A percentile compares a stretch with the other conserved stretches of the same genome.
Conservation (phyloP, 352 stramenopile species). For the Blastocystis sp. region DNA sequence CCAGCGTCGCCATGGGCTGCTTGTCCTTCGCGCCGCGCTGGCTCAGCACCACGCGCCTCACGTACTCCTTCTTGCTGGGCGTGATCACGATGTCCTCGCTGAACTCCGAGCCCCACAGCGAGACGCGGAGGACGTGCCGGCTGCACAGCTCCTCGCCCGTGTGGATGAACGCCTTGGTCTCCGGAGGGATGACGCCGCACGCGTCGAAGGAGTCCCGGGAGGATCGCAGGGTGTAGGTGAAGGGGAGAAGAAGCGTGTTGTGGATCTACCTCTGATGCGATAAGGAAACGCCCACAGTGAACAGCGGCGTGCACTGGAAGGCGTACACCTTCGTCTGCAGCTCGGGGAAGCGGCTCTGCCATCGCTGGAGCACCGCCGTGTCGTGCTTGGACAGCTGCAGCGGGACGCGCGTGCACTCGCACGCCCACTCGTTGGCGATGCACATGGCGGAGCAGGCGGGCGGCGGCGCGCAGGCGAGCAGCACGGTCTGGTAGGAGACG, state of each 20-base stretch:
- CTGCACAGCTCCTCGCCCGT: not conserved
- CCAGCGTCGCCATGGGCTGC: not conserved
- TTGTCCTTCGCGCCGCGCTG: not conserved
- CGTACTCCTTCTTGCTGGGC: not conserved
- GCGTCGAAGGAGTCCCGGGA: not conserved
- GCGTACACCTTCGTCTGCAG: not conserved
- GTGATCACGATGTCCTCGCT: constrained; percentile 6
- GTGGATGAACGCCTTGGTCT: not conserved
- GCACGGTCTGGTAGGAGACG: not conserved
- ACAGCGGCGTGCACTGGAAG: not conserved
- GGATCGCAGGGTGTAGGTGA: constrained; percentile 28
- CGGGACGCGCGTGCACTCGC: not conserved
- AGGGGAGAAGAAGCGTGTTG: not conserved
- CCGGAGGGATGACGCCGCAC: constrained; percentile 25
- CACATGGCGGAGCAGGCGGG: not conserved
- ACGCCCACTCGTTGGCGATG: not conserved
- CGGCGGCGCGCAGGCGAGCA: not conserved
- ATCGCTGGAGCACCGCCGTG: not conserved
- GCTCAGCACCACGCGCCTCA: not conserved
- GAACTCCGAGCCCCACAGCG: constrained; percentile 34
- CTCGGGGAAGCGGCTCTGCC: not conserved
- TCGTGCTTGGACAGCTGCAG: not conserved
- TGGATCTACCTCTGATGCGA: not conserved
- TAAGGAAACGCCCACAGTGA: not conserved
- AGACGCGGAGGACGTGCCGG: constrained; percentile 7